Conservation (phyloP, 2,329 filamentous ascomycete genomes). For the Rutstroemia sp. region DNA sequence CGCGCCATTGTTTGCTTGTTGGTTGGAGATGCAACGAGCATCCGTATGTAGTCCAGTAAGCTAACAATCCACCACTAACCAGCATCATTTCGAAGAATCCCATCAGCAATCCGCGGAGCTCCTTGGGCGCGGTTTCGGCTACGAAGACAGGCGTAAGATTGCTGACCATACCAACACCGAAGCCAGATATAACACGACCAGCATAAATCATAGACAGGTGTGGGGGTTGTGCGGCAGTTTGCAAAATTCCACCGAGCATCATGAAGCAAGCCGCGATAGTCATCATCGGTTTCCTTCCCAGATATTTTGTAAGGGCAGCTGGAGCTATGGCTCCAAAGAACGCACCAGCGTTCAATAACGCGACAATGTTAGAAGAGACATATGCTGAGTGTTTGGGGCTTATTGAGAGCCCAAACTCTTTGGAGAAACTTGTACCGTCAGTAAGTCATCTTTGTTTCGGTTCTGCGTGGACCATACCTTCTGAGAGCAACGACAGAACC, state of each 20-base stretch:
- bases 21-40: conserved; percentile 31
- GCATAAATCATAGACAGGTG: conserved; percentile 13
- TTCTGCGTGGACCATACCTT: conserved; percentile 6
- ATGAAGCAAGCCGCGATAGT: conserved; percentile 36
- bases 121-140: conserved; percentile 49
- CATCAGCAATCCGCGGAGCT: conserved; percentile 37
- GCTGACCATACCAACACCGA: conserved; percentile 34
- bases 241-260: conserved; percentile 21
- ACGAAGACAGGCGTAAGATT: conserved; percentile 32
- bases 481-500: conserved; percentile 16
- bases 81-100: conserved; percentile 40
- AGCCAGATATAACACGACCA: conserved; percentile 12
- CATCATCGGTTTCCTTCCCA: conserved; percentile 40
- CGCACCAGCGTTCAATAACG: conserved; percentile 43
- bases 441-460: background rate
- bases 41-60: conserved; percentile 33
- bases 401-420: conserved; percentile 13
- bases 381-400: conserved; percentile 9
- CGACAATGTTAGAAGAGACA: conserved; percentile 34
- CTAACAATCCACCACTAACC: conserved; percentile 35
- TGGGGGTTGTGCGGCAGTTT: conserved; percentile 13
- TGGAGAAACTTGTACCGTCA: background rate
- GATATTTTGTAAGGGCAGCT: conserved; percentile 38
- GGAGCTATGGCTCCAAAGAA: conserved; percentile 44
- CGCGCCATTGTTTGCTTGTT: conserved; percentile 40